Evolutionary conservation across 192 early-diverging fungal species (phyloP), one percentile per base, ranked within the genome.

Genomic region (Dimargaris cristalligena): DNA sequence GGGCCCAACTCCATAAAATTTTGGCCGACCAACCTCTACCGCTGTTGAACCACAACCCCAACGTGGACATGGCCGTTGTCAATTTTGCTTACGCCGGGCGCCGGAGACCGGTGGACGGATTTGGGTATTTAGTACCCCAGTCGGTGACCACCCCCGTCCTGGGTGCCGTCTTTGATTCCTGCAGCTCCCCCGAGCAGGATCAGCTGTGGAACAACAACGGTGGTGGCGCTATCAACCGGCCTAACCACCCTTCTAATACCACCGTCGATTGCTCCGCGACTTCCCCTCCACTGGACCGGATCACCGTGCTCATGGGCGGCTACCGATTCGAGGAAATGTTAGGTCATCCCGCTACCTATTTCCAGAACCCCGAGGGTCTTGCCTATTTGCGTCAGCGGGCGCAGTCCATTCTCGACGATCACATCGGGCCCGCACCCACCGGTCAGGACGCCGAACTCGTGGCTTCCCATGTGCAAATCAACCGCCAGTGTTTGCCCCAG

Each of bases 251-350:
- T n/a, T n/a, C n/a, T n/a, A n/a, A n/a, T n/a, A n/a, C n/a, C n/a
- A n/a, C n/a, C n/a, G n/a, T n/a, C n/a, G n/a, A n/a, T n/a, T n/a
- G n/a, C n/a, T n/a, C n/a, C n/a, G n/a, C n/a, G n/a, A n/a, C 48
- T 28, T 8, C 20, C 10, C 48, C 31, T 2, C 54, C 54, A 26
- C 18, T 56, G 2, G 54, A 56, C 54, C 54, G 89, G 25, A 62
- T 94, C 6, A 94, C 91, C 3, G 88, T 83, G 16, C 94, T 97
- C 92, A 75, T 94, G 59, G 94, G 94, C 49, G 93, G 93, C 0
- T 72, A 86, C 57, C 71, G 74, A 54, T 92, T 88, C 73, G 41
- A 71, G 16, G 60, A 74, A 33, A 59, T 74, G 23, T 79, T 86
- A 77, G 72, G 73, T 34, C 48, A 63, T 30, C 63, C 70, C 0